A percentile compares a stretch with the other conserved stretches of the same genome.
phyloP scores from a whole-genome alignment of 345 rosid species.

The Eutrema yunnanense region DNA sequence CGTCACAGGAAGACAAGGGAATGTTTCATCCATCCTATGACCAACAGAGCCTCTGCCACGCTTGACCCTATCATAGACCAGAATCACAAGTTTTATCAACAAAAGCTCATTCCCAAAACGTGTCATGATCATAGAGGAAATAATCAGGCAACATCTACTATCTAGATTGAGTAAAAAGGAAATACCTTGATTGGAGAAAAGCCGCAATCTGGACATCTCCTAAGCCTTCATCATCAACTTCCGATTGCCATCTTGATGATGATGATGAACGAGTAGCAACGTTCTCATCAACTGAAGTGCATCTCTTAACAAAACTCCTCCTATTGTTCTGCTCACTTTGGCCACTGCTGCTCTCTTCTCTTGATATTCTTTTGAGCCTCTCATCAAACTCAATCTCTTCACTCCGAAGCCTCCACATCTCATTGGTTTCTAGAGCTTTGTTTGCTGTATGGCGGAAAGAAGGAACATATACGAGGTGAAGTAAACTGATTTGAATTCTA shows the following conservation, averaged over 20 bases:
- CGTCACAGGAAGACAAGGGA: slow-evolving; percentile 45
- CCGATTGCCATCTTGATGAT: slow-evolving; percentile 29
- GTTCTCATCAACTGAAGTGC: slow-evolving; percentile 25
- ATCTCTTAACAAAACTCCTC: slow-evolving; percentile 34
- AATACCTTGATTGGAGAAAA: slow-evolving; percentile 78
- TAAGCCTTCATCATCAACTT: slow-evolving; percentile 47
- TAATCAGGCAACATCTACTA: not conserved
- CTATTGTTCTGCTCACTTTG: slow-evolving; percentile 25
- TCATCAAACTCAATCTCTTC: slow-evolving; percentile 60
- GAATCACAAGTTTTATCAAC: not conserved
- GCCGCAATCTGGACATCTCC: slow-evolving; percentile 64
- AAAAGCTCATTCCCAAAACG: not conserved
- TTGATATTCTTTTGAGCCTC: slow-evolving; percentile 45
- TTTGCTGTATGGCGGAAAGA: slow-evolving; percentile 43
- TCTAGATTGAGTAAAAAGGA: not conserved
- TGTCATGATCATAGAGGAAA: not conserved
- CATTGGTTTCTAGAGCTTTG: slow-evolving; percentile 75
- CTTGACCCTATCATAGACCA: slow-evolving; percentile 51
- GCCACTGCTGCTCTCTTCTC: slow-evolving; percentile 33
- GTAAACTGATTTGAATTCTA: not conserved
- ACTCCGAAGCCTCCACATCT: slow-evolving; percentile 79
- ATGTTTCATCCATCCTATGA: slow-evolving; percentile 90
- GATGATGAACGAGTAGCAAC: slow-evolving; percentile 32
- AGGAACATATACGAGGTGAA: not conserved
- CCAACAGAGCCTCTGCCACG: slow-evolving; percentile 90